Conservation (phyloP, 2,329 filamentous ascomycete genomes). For the Aspergillus neoniger region DNA sequence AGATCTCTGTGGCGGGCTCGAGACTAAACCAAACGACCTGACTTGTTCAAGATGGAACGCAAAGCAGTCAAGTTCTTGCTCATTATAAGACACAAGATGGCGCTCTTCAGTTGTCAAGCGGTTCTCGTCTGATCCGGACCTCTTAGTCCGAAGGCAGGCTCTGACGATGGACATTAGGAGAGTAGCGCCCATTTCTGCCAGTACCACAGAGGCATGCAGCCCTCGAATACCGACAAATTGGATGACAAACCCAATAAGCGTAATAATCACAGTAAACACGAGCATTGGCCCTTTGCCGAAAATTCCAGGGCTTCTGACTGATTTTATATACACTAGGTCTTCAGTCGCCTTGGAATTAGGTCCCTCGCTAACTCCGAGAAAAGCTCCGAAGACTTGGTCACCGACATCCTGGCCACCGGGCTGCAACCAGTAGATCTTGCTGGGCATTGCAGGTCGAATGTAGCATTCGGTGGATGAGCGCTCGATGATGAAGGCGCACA, state of each 20-base stretch:
- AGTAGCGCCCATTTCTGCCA: conserved; percentile 38
- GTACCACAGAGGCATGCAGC: conserved; percentile 39
- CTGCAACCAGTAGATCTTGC: conserved; percentile 43
- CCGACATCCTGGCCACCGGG: conserved; percentile 41
- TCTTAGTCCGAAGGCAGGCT: conserved; percentile 36
- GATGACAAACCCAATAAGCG: conserved; percentile 37
- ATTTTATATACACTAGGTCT: conserved; percentile 32
- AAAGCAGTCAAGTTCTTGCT: conserved; percentile 38
- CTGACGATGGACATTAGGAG: conserved; percentile 41
- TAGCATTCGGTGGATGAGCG: conserved; percentile 33
- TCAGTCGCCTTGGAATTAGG: conserved; percentile 14
- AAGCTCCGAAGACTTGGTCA: conserved; percentile 43
- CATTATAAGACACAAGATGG: conserved; percentile 23
- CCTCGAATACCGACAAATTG: conserved; percentile 45
- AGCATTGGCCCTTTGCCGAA: conserved; percentile 21
- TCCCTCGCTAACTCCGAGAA: conserved; percentile 33
- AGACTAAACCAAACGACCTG: conserved; percentile 25
- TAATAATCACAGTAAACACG: conserved; percentile 26
- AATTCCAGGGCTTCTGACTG: conserved; percentile 21
- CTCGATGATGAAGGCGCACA: conserved; percentile 39
- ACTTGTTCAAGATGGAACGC: conserved; percentile 30
- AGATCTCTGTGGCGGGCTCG: background rate
- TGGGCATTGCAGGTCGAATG: conserved; percentile 26
- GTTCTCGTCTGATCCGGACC: conserved; percentile 34
- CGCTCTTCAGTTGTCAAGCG: conserved; percentile 23